Evolutionary conservation across 345 rosid genomes (phyloP), one percentile per base, ranked within the genome.

Genomic region (Psidium guajava): DNA sequence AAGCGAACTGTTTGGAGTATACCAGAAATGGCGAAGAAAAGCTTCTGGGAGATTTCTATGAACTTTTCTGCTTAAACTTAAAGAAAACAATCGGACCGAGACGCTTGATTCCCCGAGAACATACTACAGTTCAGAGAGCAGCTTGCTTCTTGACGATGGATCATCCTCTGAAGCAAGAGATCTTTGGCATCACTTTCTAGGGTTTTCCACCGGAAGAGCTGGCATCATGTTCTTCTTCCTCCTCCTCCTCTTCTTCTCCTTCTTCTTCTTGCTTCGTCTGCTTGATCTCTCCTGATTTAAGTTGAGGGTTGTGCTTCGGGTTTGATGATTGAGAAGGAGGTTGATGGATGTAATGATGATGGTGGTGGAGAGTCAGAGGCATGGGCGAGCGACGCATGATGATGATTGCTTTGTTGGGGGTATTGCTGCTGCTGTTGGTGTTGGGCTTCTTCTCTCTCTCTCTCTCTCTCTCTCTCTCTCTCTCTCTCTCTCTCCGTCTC

Each of bases 101-200:
- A 90, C 58, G 92, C 93, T 92, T 92, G 92, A 92, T 92, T 91
- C 93, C 92, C 93, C 93, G 81, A 83, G 83, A 69, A 69, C 77
- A 69, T 69, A 2, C 44, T 69, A 69, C 44, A 69, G 47, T 32
- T 32, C 74, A 80, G 90, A 44, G 82, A 83, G 54, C 69, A 88
- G 90, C 22, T 27, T 52, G 83, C 56, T 50, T 12, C 54, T 82
- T 28, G 84, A 87, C 89, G 83, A 85, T 87, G 44, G 28, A 69
- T 32, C 77, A 69, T 69, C 77, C 77, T 69, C 40, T 18, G 69
- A 52, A 69, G 57, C 74, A 69, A 83, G 87, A 82, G 77, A 61
- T 64, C 81, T 87, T 85, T 36, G 84, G 77, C 83, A 50, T 85
- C 56, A 22, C 42, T 32, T 54, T 81, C 82, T 73, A 88, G 85